Evolutionary conservation across 2,329 filamentous ascomycete species (phyloP), one percentile per base, ranked within the genome.

Genomic region (Colletotrichum sp.): DNA sequence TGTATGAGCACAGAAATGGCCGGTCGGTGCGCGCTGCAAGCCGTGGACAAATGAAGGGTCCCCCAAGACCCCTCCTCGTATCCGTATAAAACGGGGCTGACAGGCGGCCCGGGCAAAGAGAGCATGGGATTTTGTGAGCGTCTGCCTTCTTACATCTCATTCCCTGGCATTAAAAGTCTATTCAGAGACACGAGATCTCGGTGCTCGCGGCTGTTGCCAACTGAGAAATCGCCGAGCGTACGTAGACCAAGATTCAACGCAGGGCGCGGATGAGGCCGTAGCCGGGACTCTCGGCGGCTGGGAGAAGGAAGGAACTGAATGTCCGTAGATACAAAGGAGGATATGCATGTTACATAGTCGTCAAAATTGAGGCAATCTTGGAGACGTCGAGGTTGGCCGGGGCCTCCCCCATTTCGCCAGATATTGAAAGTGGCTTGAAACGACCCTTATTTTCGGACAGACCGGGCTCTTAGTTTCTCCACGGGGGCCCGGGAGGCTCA

Each of bases 81-180:
- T 76, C 73, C 70, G 73, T 68, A 73, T 73, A 68, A 73, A 64
- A 73, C 12, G 73, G 73, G 73, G 73, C 73, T 73, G 70, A 52
- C 73, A 60, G 39, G 44, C 44, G 72, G 72, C 68, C 60, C 32
- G 34, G 63, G 26, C 34, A 57, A 52, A 49, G 16, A 52, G 44
- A 26, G 49, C 39, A 66, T 66, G 52, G 30, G 28, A 32, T 21
- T 63, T 24, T 36, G 59, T 26, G 49, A 55, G 34, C 32, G 12
- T 55, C 63, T 28, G 52, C 34, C 44, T 34, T 59, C 52, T 62
- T 44, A 16, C 44, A 72, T 32, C 63, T 67, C 32, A 44, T n/a
- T 63, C 55, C 34, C 60, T 44, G n/a, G 16, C 26, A 39, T 24
- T n/a, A 18, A 65, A 71, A 71, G 60, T 71, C 44, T 65, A 65